Percentiles rank a stretch among this genome's conserved stretches.
These are phyloP conservation scores for Tulasnella sp. DNA, from an alignment of 768 basidiomycete genomes.

Conservation along the genomic window DNA sequence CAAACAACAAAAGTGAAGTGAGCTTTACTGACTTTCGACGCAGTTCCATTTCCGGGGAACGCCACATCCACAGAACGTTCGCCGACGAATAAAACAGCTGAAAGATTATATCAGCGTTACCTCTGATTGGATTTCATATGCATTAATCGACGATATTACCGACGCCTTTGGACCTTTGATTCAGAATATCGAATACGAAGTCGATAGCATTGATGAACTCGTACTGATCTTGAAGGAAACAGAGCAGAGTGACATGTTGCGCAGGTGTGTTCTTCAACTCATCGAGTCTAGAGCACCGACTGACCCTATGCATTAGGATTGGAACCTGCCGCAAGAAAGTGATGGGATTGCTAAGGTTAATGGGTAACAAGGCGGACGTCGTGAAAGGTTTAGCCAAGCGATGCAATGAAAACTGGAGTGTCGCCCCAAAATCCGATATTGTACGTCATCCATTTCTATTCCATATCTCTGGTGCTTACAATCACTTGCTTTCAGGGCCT, in stretches of 20 bases:
- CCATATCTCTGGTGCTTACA: not conserved
- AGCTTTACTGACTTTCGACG: not conserved
- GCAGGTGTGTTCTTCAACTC: conserved; percentile 33
- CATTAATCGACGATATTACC: conserved; percentile 98
- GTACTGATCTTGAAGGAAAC: conserved; percentile 92
- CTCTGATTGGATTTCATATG: conserved; percentile 99
- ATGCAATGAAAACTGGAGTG: conserved; percentile 97
- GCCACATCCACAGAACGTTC: conserved; percentile 94
- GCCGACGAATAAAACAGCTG: conserved; percentile 94
- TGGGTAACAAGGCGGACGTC: conserved; percentile 99
- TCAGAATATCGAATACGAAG: conserved; percentile 97
- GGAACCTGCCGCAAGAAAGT: conserved; percentile 99
- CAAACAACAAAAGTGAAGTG: not conserved
- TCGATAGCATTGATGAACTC: conserved; percentile 96
- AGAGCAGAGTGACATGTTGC: conserved; percentile 95
- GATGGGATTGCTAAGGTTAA: conserved; percentile 88
- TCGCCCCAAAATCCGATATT: conserved; percentile 95
- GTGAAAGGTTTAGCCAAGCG: conserved; percentile 97
- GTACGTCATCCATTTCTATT: conserved; percentile 33
- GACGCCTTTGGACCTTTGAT: conserved; percentile 98
- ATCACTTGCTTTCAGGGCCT: conserved; percentile 46
- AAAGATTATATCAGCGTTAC: conserved; percentile 98
- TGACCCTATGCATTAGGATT: conserved; percentile 39
- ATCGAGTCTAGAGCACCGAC: not conserved
- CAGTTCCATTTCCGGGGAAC: conserved; percentile 97